phyloP scores from a whole-genome alignment of 352 stramenopile species.

The Phytophthora chlamydospora region DNA sequence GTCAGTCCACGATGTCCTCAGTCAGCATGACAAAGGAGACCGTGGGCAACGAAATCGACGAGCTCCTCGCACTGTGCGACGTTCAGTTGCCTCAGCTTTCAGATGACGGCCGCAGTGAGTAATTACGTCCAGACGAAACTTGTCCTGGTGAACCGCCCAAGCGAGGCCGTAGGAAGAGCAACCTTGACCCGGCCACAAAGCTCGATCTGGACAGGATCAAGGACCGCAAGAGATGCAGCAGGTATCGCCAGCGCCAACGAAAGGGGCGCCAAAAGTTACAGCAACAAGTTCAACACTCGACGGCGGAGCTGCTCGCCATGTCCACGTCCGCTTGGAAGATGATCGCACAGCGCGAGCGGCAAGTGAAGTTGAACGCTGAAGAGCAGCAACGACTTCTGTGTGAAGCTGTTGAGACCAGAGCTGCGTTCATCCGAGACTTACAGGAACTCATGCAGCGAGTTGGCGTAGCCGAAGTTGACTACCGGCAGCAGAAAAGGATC shows the following conservation, averaged over 20 bases:
- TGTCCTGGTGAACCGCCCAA: not conserved
- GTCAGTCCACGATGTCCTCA: too few relatives aligned
- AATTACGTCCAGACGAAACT: not conserved
- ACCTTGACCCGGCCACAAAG: not conserved
- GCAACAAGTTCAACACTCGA: not conserved
- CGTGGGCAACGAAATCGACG: too few relatives aligned
- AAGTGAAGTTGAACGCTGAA: too few relatives aligned
- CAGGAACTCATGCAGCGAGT: not conserved
- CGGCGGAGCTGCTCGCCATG: not conserved
- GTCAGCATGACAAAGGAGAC: too few relatives aligned
- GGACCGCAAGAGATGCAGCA: slow-evolving; percentile 1
- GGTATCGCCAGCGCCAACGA: not conserved
- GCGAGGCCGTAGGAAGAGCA: not conserved
- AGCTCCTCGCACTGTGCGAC: too few relatives aligned
- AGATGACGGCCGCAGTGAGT: not conserved
- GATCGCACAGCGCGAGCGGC: too few relatives aligned
- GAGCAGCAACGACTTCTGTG: too few relatives aligned
- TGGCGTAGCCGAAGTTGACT: too few relatives aligned
- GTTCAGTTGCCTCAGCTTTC: not conserved
- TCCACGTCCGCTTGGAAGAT: too few relatives aligned
- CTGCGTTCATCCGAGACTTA: too few relatives aligned
- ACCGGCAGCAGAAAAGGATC: not conserved
- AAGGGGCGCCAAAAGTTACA: not conserved
- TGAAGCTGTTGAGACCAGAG: too few relatives aligned
- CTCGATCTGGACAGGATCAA: not conserved